A percentile compares a stretch with the other conserved stretches of the same genome.
Conservation (phyloP, 352 stramenopile species). For the Pythium myriotylum region DNA sequence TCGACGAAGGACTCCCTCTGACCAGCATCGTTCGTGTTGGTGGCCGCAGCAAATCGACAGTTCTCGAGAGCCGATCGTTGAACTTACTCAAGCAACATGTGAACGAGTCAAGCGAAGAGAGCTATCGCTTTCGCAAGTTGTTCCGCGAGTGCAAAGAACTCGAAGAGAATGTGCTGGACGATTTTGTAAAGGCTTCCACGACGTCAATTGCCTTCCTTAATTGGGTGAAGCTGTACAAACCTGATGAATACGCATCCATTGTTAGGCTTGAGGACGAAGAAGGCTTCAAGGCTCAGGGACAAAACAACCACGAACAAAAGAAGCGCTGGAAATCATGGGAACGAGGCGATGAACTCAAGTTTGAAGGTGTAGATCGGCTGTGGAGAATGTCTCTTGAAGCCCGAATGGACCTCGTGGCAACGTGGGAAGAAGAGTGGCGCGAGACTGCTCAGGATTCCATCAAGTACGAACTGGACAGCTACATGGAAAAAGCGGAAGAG, state of each 20-base stretch:
- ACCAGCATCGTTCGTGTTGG: constrained; percentile 74
- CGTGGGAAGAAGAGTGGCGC: constrained; percentile 48
- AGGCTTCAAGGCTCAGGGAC: constrained; percentile 1
- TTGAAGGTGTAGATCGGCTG: neutral
- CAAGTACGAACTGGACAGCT: constrained; percentile 12
- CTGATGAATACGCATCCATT: constrained; percentile 19
- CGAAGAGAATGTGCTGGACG: constrained; percentile 20
- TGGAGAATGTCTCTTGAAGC: constrained; percentile 1
- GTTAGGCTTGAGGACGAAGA: constrained; percentile 3
- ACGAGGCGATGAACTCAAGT: neutral
- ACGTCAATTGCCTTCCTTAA: constrained; percentile 8
- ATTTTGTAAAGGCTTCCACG: constrained; percentile 11
- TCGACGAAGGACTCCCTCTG: constrained; percentile 42
- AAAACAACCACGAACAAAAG: neutral
- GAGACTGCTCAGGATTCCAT: constrained; percentile 21
- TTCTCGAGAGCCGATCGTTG: constrained; percentile 28
- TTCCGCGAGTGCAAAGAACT: constrained; percentile 33
- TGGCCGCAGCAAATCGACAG: constrained; percentile 56
- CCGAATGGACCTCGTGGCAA: constrained; percentile 28
- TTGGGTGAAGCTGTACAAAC: constrained; percentile 37
- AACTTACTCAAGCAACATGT: neutral
- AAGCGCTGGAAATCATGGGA: constrained; percentile 13
- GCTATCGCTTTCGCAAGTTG: constrained; percentile 6
- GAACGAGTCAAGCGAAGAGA: constrained; percentile 7
- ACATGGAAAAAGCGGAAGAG: constrained; percentile 30